Base-by-base conservation (phyloP, 2,329 filamentous ascomycete genomes). In the Arthrobotrys pseudoclavata region DNA sequence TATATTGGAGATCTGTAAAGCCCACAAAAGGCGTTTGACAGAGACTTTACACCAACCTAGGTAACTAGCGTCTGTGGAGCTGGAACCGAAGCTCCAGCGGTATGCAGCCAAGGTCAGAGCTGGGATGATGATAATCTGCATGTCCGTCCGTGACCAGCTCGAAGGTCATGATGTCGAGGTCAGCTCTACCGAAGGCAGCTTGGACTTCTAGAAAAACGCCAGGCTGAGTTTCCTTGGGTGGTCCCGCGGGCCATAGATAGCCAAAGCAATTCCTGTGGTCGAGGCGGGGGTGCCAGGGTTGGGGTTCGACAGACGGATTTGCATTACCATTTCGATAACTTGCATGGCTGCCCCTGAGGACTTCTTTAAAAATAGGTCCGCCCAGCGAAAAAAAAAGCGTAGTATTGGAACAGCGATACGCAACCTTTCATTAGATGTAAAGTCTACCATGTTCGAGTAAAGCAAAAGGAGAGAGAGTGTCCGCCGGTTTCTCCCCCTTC, bases 111-210 rank as follows among this genome's bases (percentile, higher is more conserved):
- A 70, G 67, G 42, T 48, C 34, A 40, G 34, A 60, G 55, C 55
- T 60, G 55, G 52, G 31, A 60, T 24, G 18, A 22, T 34, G 34
- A 24, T 64, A 60, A 45, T 60, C 52, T 72, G 69, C 69, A 72
- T 6, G 52, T 61, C 50, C 20, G 31, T 62, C 22, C 72, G 53
- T 76, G 66, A 76, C 72, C 72, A 61, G 50, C 37, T 60, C 52
- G 24, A 63, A 66, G 57, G 72, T 76, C 72, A 76, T 76, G 71
- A 76, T 76, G 72, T 60, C 50, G 57, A 76, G 61, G 72, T 76
- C 72, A 76, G 72, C 72, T 67, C 72, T 47, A 29, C 55, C 61
- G n/a, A 26, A 67, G 62, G 4, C 40, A 29, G 45, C 71, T 40
- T 50, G 26, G n/a, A 18, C 48, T 76, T 76, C 72, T 76, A 70